Evolutionary conservation across 345 rosid species (phyloP), one percentile per base, ranked within the genome.

Genomic region (Ceriops decandra): DNA sequence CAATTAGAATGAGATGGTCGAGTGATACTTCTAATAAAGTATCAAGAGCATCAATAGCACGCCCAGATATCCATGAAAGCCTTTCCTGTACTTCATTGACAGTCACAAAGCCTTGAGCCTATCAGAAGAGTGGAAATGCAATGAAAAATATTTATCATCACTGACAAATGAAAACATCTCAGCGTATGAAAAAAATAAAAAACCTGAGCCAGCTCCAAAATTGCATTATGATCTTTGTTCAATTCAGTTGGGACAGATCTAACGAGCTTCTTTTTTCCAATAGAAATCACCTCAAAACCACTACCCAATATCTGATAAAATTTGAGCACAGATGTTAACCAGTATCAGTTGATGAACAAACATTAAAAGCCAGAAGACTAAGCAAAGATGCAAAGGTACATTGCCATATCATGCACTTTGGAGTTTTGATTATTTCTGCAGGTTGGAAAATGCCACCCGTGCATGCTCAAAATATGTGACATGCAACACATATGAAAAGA

Each of bases 191-290:
- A 26, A 53, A 33, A 61, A 1, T 21, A 27, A 52, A 21, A 70
- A 67, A 85, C 91, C 97, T 93, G 98, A 67, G 97, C 95, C 49
- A 91, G 77, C 79, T 91, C 95, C 82, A 93, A 72, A 68, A 93
- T 88, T 72, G 83, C 92, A 68, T 93, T 93, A 70, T 93, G 98
- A 78, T 93, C 98, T 84, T 86, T 89, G 84, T 93, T 91, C 75
- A 91, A 80, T 78, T 89, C 98, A 26, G 97, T 89, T 26, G 98
- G 95, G 58, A 93, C 96, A 63, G 97, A 91, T 62, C 95, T 88
- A 71, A 89, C 83, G 62, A 93, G 89, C 82, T 91, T 93, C 77
- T 77, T 91, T 82, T 88, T 91, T 69, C 97, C 95, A 64, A 88
- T 82, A 64, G 95, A 83, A 62, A 93, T 91, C 57, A 93, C 96